Percentiles rank a stretch among this genome's conserved stretches.
These are phyloP conservation scores for Starmerella apicola DNA, from an alignment of 805 yeast species.

Conservation along the genomic window DNA sequence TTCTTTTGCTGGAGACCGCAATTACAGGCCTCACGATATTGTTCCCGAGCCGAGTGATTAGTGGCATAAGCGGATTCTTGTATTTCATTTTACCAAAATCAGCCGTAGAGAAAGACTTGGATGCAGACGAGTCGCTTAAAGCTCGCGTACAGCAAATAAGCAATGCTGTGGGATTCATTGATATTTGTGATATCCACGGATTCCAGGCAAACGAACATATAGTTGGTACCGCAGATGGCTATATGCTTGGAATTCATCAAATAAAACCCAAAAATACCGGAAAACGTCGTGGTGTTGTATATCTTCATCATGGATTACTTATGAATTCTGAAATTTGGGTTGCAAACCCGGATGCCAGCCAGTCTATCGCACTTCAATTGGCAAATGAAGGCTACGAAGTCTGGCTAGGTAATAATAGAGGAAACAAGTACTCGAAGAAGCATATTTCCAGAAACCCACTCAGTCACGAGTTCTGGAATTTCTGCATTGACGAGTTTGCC, in stretches of 20 bases:
- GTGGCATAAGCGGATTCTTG: slow-evolving; percentile 9
- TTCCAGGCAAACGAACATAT: slow-evolving; percentile 64
- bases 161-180: slow-evolving; percentile 34
- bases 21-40: slow-evolving; percentile 19
- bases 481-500: slow-evolving; percentile 84
- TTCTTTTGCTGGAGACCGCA: slow-evolving; percentile 17
- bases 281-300: slow-evolving; percentile 38
- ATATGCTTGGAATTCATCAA: slow-evolving; percentile 63
- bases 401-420: slow-evolving; percentile 91
- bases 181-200: slow-evolving; percentile 57
- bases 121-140: slow-evolving; percentile 5
- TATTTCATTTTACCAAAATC: slow-evolving; percentile 12
- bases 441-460: slow-evolving; percentile 40
- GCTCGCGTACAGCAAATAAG: slow-evolving; percentile 7
- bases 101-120: slow-evolving; percentile 9
- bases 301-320: slow-evolving; percentile 81
- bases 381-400: slow-evolving; percentile 85
- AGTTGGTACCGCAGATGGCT: slow-evolving; percentile 65
- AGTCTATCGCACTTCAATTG: slow-evolving; percentile 60
- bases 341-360: slow-evolving; percentile 35
- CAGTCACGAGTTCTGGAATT: slow-evolving; percentile 65
- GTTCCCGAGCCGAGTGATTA: slow-evolving; percentile 16
- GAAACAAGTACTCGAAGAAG: slow-evolving; percentile 83
- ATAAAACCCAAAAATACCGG: slow-evolving; percentile 25
- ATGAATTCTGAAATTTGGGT: slow-evolving; percentile 84